Conservation (phyloP, 768 basidiomycete species). For the Pulveroboletus sp. region DNA sequence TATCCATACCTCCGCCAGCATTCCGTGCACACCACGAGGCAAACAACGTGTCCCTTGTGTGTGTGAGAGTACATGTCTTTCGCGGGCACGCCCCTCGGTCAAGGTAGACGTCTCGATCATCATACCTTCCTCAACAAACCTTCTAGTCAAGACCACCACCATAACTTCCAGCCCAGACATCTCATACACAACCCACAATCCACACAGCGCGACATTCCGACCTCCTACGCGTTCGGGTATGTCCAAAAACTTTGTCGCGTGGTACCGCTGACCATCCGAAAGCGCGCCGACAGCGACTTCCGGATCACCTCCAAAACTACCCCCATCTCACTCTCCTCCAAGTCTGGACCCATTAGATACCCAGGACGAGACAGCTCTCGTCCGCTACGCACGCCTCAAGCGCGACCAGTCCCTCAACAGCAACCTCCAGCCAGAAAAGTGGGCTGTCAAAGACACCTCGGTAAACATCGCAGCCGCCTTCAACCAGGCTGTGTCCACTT, state of each 20-base stretch:
- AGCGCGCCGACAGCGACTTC: conserved; percentile 54
- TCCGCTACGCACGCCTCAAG: conserved; percentile 45
- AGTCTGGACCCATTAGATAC: conserved; percentile 41
- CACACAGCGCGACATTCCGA: conserved; percentile 41
- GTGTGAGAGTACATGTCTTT: conserved; percentile 67
- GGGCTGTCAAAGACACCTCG: conserved; percentile 76
- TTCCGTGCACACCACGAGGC: conserved; percentile 9
- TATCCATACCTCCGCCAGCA: background rate
- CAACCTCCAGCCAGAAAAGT: conserved; percentile 55
- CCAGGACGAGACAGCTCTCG: conserved; percentile 42
- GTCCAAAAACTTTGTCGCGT: conserved; percentile 21
- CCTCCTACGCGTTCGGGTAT: conserved; percentile 71
- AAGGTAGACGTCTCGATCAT: conserved; percentile 84
- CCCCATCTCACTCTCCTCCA: conserved; percentile 26
- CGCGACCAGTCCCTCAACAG: conserved; percentile 34
- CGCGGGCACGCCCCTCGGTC: conserved; percentile 75
- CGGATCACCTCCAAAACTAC: conserved; percentile 55
- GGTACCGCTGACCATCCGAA: conserved; percentile 15
- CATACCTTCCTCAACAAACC: conserved; percentile 67
- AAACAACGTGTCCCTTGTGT: conserved; percentile 12
- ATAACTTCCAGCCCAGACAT: conserved; percentile 25
- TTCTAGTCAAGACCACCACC: conserved; percentile 28
- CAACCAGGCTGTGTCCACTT: conserved; percentile 54
- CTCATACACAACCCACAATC: conserved; percentile 25
- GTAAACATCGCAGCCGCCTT: conserved; percentile 85